Evolutionary conservation across 768 basidiomycete species (phyloP).

Genomic region (Pleurotus giganteus): DNA sequence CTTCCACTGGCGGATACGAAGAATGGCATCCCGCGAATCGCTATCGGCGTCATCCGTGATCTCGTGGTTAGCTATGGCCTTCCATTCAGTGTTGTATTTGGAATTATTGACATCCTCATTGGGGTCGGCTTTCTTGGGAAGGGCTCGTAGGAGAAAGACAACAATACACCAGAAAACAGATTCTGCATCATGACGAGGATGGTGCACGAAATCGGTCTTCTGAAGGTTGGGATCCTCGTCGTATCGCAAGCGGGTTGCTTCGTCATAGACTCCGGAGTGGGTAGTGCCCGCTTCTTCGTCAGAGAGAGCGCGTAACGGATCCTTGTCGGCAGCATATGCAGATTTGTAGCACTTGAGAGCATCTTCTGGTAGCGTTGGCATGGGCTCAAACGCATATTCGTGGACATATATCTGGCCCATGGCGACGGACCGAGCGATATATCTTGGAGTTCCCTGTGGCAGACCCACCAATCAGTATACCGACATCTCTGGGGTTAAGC

Average conservation of each 20-base stretch:
- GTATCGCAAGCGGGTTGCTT: neutral
- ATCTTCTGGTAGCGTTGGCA: neutral
- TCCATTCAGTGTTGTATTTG: conserved; percentile 3
- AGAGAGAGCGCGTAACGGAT: neutral
- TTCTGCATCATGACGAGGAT: conserved; percentile 8
- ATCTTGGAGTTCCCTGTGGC: conserved; percentile 12
- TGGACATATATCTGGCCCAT: conserved; percentile 1
- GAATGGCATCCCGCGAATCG: neutral
- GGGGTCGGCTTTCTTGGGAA: neutral
- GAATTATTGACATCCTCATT: conserved; percentile 1
- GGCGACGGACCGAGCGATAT: conserved; percentile 11
- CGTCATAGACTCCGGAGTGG: neutral
- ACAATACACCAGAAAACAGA: conserved; percentile 10
- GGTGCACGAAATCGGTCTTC: neutral
- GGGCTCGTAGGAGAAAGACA: neutral
- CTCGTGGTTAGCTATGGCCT: conserved; percentile 5
- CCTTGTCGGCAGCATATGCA: neutral
- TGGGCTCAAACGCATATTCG: neutral
- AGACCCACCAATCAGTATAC: neutral
- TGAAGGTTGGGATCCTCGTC: neutral
- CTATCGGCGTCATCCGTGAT: neutral
- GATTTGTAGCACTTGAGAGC: neutral
- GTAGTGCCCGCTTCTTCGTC: neutral
- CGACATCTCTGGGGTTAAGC: too few relatives aligned
- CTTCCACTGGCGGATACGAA: neutral